A percentile compares a stretch with the other conserved stretches of the same genome.
Conservation (phyloP, 352 stramenopile genomes). For the Phytopythium chamaehyphon region DNA sequence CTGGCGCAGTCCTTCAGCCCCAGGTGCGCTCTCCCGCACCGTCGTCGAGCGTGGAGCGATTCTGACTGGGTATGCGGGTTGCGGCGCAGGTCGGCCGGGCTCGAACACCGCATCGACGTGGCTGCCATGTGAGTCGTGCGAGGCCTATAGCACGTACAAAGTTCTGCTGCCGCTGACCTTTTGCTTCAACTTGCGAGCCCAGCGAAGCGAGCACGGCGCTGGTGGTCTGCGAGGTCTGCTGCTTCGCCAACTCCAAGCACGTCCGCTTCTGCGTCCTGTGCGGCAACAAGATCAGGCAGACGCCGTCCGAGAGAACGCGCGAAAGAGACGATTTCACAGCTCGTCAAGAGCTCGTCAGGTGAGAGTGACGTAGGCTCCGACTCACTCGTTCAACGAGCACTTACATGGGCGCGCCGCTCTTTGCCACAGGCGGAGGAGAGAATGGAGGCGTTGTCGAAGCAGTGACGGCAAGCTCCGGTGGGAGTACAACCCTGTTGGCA, state of each 20-base stretch:
- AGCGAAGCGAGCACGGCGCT: conserved; percentile 35
- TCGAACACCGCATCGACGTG: conserved; percentile 45
- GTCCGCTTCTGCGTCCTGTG: conserved; percentile 39
- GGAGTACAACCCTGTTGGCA: conserved; percentile 4
- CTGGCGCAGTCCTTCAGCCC: conserved; percentile 28
- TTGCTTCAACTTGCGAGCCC: background rate
- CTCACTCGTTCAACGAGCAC: background rate
- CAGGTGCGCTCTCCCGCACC: conserved; percentile 9
- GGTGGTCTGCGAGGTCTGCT: conserved; percentile 27
- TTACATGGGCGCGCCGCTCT: background rate
- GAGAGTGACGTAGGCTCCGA: background rate
- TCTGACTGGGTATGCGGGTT: conserved; percentile 4
- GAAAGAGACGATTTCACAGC: conserved; percentile 8
- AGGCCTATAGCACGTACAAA: background rate
- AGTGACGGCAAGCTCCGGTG: conserved; percentile 6
- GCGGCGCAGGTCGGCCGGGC: conserved; percentile 7
- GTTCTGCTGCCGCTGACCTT: background rate
- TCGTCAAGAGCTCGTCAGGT: conserved; percentile 16
- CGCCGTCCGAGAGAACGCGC: conserved; percentile 16
- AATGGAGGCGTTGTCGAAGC: conserved; percentile 15
- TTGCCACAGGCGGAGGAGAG: conserved; percentile 11
- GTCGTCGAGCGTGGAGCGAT: background rate
- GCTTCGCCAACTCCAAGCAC: conserved; percentile 43
- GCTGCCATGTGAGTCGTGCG: conserved; percentile 19
- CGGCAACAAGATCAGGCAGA: conserved; percentile 26